A percentile compares a stretch with the other conserved stretches of the same genome.
Conservation (phyloP, 2,329 filamentous ascomycete species). For the Exophiala alcalophila region DNA sequence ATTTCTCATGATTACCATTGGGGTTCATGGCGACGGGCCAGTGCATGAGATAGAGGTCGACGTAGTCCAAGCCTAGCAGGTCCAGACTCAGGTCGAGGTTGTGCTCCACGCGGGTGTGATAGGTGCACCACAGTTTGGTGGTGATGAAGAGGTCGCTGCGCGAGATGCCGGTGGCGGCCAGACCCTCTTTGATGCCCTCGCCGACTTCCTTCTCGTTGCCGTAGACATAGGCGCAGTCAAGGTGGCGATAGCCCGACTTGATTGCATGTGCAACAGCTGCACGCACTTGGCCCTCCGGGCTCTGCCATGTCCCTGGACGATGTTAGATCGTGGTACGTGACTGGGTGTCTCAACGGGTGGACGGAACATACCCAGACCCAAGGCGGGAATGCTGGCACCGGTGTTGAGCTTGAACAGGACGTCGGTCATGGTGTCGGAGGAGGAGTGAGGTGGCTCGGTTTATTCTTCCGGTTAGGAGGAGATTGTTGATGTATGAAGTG, state of each 20-base stretch:
- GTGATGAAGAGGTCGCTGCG: slow-evolving; percentile 65
- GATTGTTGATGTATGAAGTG: too few species aligned
- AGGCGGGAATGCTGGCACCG: slow-evolving; percentile 46
- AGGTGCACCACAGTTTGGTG: slow-evolving; percentile 68
- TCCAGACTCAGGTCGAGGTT: slow-evolving; percentile 61
- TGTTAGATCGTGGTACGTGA: slow-evolving; percentile 8
- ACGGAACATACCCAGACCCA: slow-evolving; percentile 44
- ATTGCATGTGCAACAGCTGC: slow-evolving; percentile 47
- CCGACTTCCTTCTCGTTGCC: slow-evolving; percentile 67
- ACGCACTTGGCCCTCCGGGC: slow-evolving; percentile 48
- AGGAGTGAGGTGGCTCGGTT: slow-evolving; percentile 1
- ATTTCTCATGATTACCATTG: slow-evolving; percentile 46
- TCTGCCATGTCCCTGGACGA: slow-evolving; percentile 51
- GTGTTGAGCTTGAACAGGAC: slow-evolving; percentile 46
- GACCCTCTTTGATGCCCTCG: slow-evolving; percentile 50
- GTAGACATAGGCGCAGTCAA: slow-evolving; percentile 45
- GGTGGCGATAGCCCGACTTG: slow-evolving; percentile 37
- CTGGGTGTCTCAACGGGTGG: background rate
- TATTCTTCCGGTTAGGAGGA: too few species aligned
- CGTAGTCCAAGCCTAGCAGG: slow-evolving; percentile 63
- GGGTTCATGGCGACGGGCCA: slow-evolving; percentile 55
- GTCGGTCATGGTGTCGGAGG: slow-evolving; percentile 26
- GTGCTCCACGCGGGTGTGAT: slow-evolving; percentile 60
- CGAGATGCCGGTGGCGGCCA: slow-evolving; percentile 60
- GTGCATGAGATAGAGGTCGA: slow-evolving; percentile 70